Evolutionary conservation across 352 stramenopile species (phyloP).

Genomic region (Blastocystis sp.): DNA sequence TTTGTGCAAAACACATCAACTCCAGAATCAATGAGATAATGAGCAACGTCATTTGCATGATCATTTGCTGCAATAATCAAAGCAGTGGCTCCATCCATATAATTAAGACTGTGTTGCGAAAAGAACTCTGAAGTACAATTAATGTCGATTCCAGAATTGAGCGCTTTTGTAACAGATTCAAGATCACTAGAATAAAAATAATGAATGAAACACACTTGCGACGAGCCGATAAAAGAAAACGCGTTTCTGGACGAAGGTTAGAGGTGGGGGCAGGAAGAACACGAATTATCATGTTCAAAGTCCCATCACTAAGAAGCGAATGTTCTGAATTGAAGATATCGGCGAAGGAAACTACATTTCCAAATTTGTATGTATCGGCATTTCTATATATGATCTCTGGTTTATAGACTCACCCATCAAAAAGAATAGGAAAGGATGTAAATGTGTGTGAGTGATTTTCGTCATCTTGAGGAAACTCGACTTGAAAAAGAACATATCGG

Average conservation of each 20-base stretch:
- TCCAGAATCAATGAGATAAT: background rate
- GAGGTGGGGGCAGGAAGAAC: background rate
- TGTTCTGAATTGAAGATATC: background rate
- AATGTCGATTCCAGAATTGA: slow-evolving; percentile 5
- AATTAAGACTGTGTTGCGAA: background rate
- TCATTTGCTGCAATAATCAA: slow-evolving; percentile 12
- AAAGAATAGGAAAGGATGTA: slow-evolving; percentile 24
- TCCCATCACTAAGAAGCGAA: background rate
- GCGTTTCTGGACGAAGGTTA: background rate
- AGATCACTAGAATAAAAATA: slow-evolving; percentile 4
- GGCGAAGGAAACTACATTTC: slow-evolving; percentile 2
- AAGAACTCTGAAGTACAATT: slow-evolving; percentile 58
- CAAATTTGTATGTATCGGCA: background rate
- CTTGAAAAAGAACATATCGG: slow-evolving; percentile 10
- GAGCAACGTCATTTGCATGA: background rate
- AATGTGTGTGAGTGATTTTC: slow-evolving; percentile 14
- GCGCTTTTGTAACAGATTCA: background rate
- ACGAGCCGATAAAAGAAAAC: slow-evolving; percentile 24
- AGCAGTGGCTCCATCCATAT: slow-evolving; percentile 25
- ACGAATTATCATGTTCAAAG: background rate
- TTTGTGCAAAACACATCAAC: slow-evolving; percentile 6
- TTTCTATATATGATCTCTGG: background rate
- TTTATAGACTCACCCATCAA: background rate
- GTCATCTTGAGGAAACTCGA: slow-evolving; percentile 5
- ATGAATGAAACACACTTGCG: background rate